A percentile compares a stretch with the other conserved stretches of the same genome.
Evolutionary conservation across 2,329 filamentous ascomycete genomes (phyloP).

Genomic region (Pseudogymnoascus destructans): DNA sequence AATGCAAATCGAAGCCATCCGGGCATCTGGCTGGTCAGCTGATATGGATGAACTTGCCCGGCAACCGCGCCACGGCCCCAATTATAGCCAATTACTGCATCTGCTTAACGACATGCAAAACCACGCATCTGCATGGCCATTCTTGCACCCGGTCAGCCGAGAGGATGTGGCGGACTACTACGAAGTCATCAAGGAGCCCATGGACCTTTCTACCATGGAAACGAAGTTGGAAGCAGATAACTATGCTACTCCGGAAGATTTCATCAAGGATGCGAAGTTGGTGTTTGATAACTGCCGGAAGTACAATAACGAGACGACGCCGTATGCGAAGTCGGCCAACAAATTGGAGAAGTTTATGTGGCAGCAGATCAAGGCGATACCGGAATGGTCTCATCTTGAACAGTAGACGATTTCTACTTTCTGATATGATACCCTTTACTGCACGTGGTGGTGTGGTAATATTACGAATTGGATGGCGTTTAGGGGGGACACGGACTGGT

Average conservation of each 20-base stretch:
- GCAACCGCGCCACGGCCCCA: conserved; percentile 87
- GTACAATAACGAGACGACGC: conserved; percentile 92
- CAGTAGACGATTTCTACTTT: conserved; percentile 2
- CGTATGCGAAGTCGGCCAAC: conserved; percentile 89
- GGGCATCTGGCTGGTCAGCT: conserved; percentile 83
- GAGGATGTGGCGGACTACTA: conserved; percentile 99
- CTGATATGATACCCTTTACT: conserved; percentile 3
- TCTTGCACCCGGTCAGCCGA: conserved; percentile 81
- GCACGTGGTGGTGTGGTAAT: conserved; percentile 2
- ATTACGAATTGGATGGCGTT: conserved; percentile 3
- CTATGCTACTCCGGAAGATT: conserved; percentile 84
- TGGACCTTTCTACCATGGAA: conserved; percentile 96
- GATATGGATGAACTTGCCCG: conserved; percentile 97
- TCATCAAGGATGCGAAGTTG: conserved; percentile 74
- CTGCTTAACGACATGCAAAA: conserved; percentile 93
- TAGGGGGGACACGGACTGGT: neutral
- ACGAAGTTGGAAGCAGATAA: conserved; percentile 86
- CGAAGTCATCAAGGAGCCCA: conserved; percentile 93
- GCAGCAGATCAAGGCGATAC: conserved; percentile 79
- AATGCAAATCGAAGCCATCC: conserved; percentile 75
- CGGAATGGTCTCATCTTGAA: conserved; percentile 63
- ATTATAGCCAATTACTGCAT: conserved; percentile 87
- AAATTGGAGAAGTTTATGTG: conserved; percentile 93
- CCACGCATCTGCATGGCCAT: conserved; percentile 86
- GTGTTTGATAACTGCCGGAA: conserved; percentile 90